Base-by-base conservation (phyloP, 106 monocot genomes). In the Alisma plantagoaquatica region DNA sequence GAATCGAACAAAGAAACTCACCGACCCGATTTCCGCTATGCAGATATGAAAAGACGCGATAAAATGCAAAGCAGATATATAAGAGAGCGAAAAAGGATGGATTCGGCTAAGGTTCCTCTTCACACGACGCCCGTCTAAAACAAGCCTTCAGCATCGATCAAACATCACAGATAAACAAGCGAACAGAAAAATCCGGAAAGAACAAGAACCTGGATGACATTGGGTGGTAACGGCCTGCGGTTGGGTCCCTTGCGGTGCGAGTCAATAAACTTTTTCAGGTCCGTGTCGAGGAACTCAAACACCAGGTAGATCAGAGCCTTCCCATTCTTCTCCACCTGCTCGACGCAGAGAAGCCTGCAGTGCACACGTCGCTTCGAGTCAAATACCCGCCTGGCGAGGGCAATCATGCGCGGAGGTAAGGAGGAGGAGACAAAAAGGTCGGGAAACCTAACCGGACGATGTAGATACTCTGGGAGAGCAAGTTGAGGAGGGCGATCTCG, bases 241-340 rank as follows among this genome's bases (percentile, higher is more conserved):
- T 82, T 79, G 1, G 86, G 61, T 1, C 90, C 90, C 64, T 63
- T 66, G 21, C 77, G 70, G 65, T 82, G 49, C 18, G 71, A 48
- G 63, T 99, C 90, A 0, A 91, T 69, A 60, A 75, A 91, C 73
- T 90, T 99, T 70, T 90, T 99, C 41, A 99, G 80, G 56, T 98
- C 96, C n/a, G 84, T 85, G 31, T 98, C 96, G 35, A 98, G 66
- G 56, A 77, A 98, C 78, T 98, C 96, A 44, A 99, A 99, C 47
- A 99, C 98, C 20, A 99, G 79, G 48, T 99, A 99, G 23, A 99
- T 70, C 43, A 82, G 4, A 4, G 79, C 74, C 77, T 82, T 99
- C 54, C 82, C 82, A 51, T 86, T 85, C 73, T 99, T 86, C 32
- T 82, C 69, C 31, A 77, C 90, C 44, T 90, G 85, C 67, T 91